Evolutionary conservation across 148 eudicot species (phyloP), one percentile per base, ranked within the genome.

Genomic region (Camellia japonica): DNA sequence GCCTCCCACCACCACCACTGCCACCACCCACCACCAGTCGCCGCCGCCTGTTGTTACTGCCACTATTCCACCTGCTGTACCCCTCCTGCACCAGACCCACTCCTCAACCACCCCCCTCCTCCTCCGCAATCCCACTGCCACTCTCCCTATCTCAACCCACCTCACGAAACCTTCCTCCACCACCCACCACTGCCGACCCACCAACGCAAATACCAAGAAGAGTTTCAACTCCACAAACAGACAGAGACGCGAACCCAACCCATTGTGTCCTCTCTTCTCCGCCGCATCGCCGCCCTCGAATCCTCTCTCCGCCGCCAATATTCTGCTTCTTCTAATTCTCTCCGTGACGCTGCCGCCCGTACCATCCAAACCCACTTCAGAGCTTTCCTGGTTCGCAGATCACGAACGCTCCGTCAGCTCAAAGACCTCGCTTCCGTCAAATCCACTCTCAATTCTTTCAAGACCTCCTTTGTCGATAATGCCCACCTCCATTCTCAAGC

Each of bases 321-420:
- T 5, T 73, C 86, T 42, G 11, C 82, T 18, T 15, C 79, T 4
- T 68, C 82, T 47, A 65, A n/a, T 7, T 84, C 92, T 12, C 79
- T 93, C 56, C 89, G 92, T 16, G 88, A 92, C 78, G 88, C 87
- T 16, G 98, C 98, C 44, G 97, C 98, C 44, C 88, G 91, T 62
- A 89, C 89, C 18, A 92, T 95, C 76, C 98, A 95, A 75, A 82
- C 91, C 89, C 94, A 91, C 80, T 95, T 93, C 79, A 84, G 98
- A 78, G 91, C 82, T 47, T 90, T 84, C 78, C 89, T 95, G 15
- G 91, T 87, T 58, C 89, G 87, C 77, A 89, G 98, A 95, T 95
- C 98, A 46, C 84, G 85, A 51, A 88, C 89, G 13, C 88, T 95
- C 23, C 78, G 95, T 2, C 87, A 93, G 23, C 91, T 95, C 15